Conservation (phyloP, 768 basidiomycete genomes). For the Gloeophyllum trabeum region DNA sequence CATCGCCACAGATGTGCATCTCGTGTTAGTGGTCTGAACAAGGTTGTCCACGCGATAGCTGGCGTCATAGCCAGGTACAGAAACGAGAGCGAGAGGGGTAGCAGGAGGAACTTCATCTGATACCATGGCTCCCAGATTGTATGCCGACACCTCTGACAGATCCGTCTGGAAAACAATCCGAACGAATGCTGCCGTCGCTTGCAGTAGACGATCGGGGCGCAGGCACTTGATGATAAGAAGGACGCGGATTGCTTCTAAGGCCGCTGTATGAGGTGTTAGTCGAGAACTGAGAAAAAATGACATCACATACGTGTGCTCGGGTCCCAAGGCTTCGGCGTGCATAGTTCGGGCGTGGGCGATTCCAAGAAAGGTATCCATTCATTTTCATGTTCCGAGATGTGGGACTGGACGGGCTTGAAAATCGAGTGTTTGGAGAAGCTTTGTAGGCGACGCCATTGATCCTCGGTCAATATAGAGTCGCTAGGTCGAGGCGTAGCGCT, state of each 20-base stretch:
- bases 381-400: slow-evolving; percentile 48
- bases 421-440: slow-evolving; percentile 59
- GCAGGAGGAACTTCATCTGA: slow-evolving; percentile 65
- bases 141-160: slow-evolving; percentile 60
- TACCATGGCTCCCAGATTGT: slow-evolving; percentile 72
- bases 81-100: slow-evolving; percentile 83
- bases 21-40: slow-evolving; percentile 62
- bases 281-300: not conserved
- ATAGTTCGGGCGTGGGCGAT: slow-evolving; percentile 52
- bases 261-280: slow-evolving; percentile 31
- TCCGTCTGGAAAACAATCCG: slow-evolving; percentile 70
- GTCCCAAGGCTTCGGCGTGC: slow-evolving; percentile 73
- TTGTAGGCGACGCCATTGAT: slow-evolving; percentile 60
- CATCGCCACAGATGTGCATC: slow-evolving; percentile 91
- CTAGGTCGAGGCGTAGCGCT: slow-evolving; percentile 21
- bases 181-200: slow-evolving; percentile 71
- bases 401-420: slow-evolving; percentile 66
- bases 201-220: slow-evolving; percentile 84
- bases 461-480: slow-evolving; percentile 42
- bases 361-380: slow-evolving; percentile 68
- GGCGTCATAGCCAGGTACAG: slow-evolving; percentile 96
- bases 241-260: slow-evolving; percentile 62
- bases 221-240: slow-evolving; percentile 82
- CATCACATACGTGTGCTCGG: slow-evolving; percentile 57
- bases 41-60: slow-evolving; percentile 91